phyloP scores from a whole-genome alignment of 306 rosid species.

The Amphicarpaea edgeworthii region DNA sequence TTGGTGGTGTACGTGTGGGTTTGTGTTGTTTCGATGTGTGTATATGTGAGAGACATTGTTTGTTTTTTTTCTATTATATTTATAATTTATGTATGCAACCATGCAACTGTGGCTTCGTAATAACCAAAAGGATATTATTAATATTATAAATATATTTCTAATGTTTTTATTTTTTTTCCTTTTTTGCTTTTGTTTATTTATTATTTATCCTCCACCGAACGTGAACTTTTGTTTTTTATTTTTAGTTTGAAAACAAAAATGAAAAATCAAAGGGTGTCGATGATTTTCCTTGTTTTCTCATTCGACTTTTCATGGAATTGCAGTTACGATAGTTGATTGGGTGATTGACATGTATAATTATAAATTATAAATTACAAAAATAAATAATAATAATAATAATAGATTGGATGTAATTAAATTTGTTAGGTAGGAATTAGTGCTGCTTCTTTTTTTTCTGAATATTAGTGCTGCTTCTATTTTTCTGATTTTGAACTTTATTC shows the following conservation, averaged over 20 bases:
- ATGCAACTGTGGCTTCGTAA: conserved; percentile 50
- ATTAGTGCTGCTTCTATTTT: background rate
- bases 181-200: background rate
- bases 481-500: background rate
- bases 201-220: background rate
- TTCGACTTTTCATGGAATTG: background rate
- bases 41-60: conserved; percentile 1
- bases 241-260: background rate
- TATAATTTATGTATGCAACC: conserved; percentile 8
- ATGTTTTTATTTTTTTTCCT: background rate
- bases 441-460: background rate
- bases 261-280: background rate
- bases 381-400: no score
- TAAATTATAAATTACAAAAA: no score
- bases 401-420: background rate
- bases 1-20: conserved; percentile 42
- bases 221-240: no score
- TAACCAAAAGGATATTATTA: conserved; percentile 44
- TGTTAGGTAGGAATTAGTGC: background rate
- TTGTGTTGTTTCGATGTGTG: background rate
- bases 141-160: no score
- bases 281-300: background rate
- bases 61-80: background rate
- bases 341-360: background rate
- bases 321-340: background rate